These are phyloP conservation scores for Tuber indicum DNA, from an alignment of 495 filamentous ascomycete species.

Conservation along the genomic window DNA sequence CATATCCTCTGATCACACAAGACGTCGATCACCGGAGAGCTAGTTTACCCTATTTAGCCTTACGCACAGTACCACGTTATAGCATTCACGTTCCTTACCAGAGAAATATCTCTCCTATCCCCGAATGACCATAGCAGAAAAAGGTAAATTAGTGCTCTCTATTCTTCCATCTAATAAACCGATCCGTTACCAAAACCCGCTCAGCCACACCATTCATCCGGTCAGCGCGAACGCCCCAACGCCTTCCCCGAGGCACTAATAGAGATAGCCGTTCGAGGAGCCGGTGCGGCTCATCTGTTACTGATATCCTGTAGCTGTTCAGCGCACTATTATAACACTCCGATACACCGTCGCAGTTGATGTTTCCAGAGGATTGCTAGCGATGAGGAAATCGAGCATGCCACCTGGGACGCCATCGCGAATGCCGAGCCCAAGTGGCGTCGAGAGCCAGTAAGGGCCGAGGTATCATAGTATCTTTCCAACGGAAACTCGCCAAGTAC, in stretches of 20 bases:
- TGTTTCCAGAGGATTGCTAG: neutral
- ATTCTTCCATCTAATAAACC: slow-evolving; percentile 13
- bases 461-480: too few relatives aligned
- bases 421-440: neutral
- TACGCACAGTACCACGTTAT: too few relatives aligned
- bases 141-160: neutral
- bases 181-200: neutral
- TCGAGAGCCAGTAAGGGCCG: too few relatives aligned
- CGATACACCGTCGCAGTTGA: neutral
- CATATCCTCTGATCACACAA: neutral
- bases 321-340: neutral
- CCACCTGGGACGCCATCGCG: too few relatives aligned
- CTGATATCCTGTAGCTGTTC: neutral
- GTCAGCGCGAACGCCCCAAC: neutral
- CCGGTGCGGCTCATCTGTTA: neutral
- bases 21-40: neutral
- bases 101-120: neutral
- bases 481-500: too few relatives aligned
- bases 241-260: neutral
- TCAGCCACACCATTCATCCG: neutral
- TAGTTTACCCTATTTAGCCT: neutral
- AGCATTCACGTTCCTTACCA: neutral
- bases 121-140: neutral
- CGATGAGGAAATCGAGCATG: neutral
- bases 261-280: neutral